phyloP scores from a whole-genome alignment of 352 stramenopile species.

The Phytophthora citricola region DNA sequence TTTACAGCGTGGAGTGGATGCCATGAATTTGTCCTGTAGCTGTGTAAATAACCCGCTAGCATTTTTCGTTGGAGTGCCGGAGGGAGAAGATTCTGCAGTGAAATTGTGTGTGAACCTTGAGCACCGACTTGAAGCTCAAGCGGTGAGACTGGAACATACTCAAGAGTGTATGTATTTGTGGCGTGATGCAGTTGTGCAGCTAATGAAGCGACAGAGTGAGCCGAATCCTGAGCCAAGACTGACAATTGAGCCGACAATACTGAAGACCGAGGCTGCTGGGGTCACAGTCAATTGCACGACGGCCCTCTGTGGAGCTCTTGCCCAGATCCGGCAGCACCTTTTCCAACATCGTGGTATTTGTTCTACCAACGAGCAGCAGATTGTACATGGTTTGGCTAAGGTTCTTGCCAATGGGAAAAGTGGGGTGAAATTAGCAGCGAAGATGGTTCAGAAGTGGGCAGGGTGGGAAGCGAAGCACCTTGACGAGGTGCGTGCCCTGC shows the following conservation, averaged over 20 bases:
- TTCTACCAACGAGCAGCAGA: not conserved
- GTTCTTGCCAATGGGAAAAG: constrained; percentile 13
- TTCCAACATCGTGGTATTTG: not conserved
- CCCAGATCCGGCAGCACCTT: constrained; percentile 20
- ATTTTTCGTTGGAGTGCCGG: constrained; percentile 19
- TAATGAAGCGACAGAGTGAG: constrained; percentile 22
- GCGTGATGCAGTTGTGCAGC: constrained; percentile 29
- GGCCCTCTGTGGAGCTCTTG: constrained; percentile 25
- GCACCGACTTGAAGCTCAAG: constrained; percentile 34
- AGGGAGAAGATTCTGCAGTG: not conserved
- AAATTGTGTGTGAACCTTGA: constrained; percentile 34
- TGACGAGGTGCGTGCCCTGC: constrained; percentile 27
- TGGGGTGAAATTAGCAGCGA: constrained; percentile 27
- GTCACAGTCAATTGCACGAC: constrained; percentile 3
- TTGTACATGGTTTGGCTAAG: constrained; percentile 16
- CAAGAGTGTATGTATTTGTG: constrained; percentile 33
- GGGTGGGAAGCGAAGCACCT: constrained; percentile 37
- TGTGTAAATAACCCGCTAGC: constrained; percentile 28
- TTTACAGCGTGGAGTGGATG: constrained; percentile 27
- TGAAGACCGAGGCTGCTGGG: not conserved
- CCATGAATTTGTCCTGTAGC: constrained; percentile 28
- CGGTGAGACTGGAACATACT: constrained; percentile 27
- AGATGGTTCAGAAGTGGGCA: constrained; percentile 40
- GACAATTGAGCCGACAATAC: constrained; percentile 4
- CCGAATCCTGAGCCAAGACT: not conserved